Base-by-base conservation (phyloP, 257 asterid species). In the Ilex aquifolium region DNA sequence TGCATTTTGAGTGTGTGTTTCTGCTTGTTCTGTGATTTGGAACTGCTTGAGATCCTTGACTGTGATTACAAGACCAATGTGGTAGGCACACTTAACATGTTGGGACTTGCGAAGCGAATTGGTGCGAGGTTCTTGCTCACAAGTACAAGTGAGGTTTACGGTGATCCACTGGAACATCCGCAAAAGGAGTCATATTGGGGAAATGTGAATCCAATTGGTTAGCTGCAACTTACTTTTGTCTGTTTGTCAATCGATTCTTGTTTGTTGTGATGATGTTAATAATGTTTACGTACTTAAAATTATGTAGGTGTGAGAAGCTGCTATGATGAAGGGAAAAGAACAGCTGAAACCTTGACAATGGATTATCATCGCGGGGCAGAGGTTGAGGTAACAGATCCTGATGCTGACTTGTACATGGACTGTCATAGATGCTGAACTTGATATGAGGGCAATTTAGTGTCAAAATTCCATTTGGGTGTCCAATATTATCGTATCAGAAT, bases 291-390 rank as follows among this genome's bases (percentile, higher is more conserved):
- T 57, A 31, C 59, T 27, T 60, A 21, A 29, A 62, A 50, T 0
- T 31, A 53, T 54, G 46, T 50, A 71, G 76, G 76, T 54, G 76
- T 65, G 0, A 39, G 76, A 16, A 71, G 76, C 56, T 71, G 71
- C 70, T 70, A 70, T 48, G 75, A 70, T 59, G 75, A 70, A 60
- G 70, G 75, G 49, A 70, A 70, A 56, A 61, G 76, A 32, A 71
- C 76, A 13, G 76, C 76, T 46, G 76, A 71, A 61, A 71, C 76
- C 48, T 71, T 71, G 69, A 31, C 76, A 5, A 71, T 71, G 76
- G 76, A 71, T 61, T 71, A 71, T 56, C 76, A 70, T 46, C 70
- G 75, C 0, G 75, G 75, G 6, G 75, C 62, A 5, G 75, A 31
- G 7, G 75, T 70, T 30, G 75, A 70, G 75, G 75, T 71, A 59